A percentile compares a stretch with the other conserved stretches of the same genome.
Evolutionary conservation across 495 filamentous ascomycete genomes (phyloP).

Genomic region (Penicillium bovifimosum): DNA sequence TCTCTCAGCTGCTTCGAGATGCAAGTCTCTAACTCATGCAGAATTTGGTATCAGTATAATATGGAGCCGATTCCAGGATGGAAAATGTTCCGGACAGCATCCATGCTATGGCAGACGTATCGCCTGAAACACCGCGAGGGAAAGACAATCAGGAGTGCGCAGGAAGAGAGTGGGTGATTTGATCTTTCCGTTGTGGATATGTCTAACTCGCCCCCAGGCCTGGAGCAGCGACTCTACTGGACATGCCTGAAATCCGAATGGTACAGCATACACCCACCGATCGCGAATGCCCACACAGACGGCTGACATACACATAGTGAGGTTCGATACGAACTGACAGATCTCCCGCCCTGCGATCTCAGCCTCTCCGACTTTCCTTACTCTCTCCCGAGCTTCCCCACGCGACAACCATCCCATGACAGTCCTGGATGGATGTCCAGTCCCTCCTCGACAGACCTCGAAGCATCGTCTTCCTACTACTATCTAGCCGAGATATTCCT

Average conservation of each 20-base stretch:
- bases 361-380: slow-evolving; percentile 31
- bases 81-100: slow-evolving; percentile 37
- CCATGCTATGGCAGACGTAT: slow-evolving; percentile 37
- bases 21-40: slow-evolving; percentile 4
- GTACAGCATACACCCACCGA: slow-evolving; percentile 7
- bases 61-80: slow-evolving; percentile 34
- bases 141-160: slow-evolving; percentile 25
- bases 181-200: neutral
- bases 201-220: slow-evolving; percentile 14
- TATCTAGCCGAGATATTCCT: slow-evolving; percentile 38
- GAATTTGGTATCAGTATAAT: slow-evolving; percentile 40
- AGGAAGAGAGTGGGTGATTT: slow-evolving; percentile 28
- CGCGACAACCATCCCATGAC: slow-evolving; percentile 10
- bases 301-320: slow-evolving; percentile 16
- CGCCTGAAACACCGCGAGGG: slow-evolving; percentile 24
- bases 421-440: slow-evolving; percentile 14
- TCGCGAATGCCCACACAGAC: neutral
- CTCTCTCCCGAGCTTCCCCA: slow-evolving; percentile 30
- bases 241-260: slow-evolving; percentile 39
- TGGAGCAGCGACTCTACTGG: slow-evolving; percentile 38
- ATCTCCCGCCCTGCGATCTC: slow-evolving; percentile 28
- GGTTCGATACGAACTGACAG: slow-evolving; percentile 31
- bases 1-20: neutral
- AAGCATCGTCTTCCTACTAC: slow-evolving; percentile 33
- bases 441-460: slow-evolving; percentile 19